These are phyloP conservation scores for Papiliotrema laurentii DNA, from an alignment of 1,284 basidiomycete species.

Conservation along the genomic window DNA sequence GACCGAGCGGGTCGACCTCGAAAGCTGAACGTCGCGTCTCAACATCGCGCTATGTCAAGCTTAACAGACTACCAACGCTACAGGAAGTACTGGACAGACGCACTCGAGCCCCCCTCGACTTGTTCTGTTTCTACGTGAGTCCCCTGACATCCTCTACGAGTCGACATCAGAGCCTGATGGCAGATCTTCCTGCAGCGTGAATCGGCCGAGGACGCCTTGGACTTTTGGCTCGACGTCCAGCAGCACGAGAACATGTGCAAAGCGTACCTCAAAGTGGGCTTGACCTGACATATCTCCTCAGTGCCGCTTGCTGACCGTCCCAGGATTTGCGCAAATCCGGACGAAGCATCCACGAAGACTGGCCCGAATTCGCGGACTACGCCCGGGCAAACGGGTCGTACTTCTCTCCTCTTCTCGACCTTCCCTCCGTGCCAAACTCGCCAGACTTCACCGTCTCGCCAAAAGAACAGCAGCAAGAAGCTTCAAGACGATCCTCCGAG, in stretches of 20 bases:
- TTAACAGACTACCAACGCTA: conserved; percentile 53
- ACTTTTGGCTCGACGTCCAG: conserved; percentile 98
- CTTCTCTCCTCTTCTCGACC: conserved; percentile 66
- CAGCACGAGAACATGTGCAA: conserved; percentile 98
- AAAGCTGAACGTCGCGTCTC: conserved; percentile 29
- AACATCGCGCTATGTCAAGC: conserved; percentile 39
- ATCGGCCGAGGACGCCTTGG: conserved; percentile 88
- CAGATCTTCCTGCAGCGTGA: conserved; percentile 80
- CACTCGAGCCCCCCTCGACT: conserved; percentile 89
- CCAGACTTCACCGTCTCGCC: background rate
- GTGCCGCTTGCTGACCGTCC: conserved; percentile 2
- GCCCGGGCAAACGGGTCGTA: conserved; percentile 54
- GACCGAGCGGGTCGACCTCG: conserved; percentile 5
- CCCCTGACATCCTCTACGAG: background rate
- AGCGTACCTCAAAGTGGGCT: conserved; percentile 79
- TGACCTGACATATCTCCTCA: background rate
- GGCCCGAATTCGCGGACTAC: conserved; percentile 94
- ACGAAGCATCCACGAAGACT: conserved; percentile 84
- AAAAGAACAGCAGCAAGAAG: background rate
- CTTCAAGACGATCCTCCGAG: conserved; percentile 11
- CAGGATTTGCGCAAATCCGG: conserved; percentile 87
- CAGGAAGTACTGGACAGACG: conserved; percentile 79
- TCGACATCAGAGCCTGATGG: background rate
- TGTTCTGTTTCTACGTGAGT: conserved; percentile 96
- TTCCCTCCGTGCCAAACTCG: conserved; percentile 1